phyloP scores from a whole-genome alignment of 2,329 filamentous ascomycete species.

The Aschersonia sp. region DNA sequence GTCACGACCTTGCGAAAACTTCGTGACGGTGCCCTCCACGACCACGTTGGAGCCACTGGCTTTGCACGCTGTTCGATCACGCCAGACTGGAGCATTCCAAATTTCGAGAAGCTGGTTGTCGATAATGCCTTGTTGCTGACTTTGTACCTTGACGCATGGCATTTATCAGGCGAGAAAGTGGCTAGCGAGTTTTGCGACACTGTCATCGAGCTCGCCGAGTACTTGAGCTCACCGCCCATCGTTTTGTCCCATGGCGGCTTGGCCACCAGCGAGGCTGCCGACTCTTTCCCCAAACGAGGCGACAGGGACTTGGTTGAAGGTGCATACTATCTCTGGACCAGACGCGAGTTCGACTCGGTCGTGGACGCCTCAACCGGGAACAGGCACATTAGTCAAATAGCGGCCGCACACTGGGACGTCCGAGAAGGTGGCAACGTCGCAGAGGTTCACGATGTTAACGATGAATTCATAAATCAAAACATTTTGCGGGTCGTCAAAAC shows the following conservation, averaged over 20 bases:
- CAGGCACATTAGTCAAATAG: slow-evolving; percentile 51
- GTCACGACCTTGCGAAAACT: slow-evolving; percentile 69
- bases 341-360: slow-evolving; percentile 69
- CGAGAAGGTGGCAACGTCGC: slow-evolving; percentile 74
- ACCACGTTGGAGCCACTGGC: slow-evolving; percentile 38
- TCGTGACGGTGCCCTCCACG: slow-evolving; percentile 35
- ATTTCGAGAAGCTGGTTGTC: slow-evolving; percentile 94
- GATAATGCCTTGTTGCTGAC: slow-evolving; percentile 80
- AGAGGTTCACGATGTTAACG: slow-evolving; percentile 69
- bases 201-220: slow-evolving; percentile 73
- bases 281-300: slow-evolving; percentile 60
- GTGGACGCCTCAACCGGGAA: slow-evolving; percentile 28
- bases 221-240: slow-evolving; percentile 61
- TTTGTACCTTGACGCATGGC: slow-evolving; percentile 77
- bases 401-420: slow-evolving; percentile 75
- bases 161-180: slow-evolving; percentile 33
- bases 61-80: slow-evolving; percentile 75
- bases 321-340: slow-evolving; percentile 88
- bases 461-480: slow-evolving; percentile 91
- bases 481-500: slow-evolving; percentile 61
- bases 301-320: slow-evolving; percentile 79
- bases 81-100: slow-evolving; percentile 80
- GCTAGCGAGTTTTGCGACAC: slow-evolving; percentile 62
- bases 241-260: slow-evolving; percentile 58
- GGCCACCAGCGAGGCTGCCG: slow-evolving; percentile 78